These are phyloP conservation scores for Trichoderma atroviride DNA, from an alignment of 2,329 filamentous ascomycete genomes.

Conservation along the genomic window DNA sequence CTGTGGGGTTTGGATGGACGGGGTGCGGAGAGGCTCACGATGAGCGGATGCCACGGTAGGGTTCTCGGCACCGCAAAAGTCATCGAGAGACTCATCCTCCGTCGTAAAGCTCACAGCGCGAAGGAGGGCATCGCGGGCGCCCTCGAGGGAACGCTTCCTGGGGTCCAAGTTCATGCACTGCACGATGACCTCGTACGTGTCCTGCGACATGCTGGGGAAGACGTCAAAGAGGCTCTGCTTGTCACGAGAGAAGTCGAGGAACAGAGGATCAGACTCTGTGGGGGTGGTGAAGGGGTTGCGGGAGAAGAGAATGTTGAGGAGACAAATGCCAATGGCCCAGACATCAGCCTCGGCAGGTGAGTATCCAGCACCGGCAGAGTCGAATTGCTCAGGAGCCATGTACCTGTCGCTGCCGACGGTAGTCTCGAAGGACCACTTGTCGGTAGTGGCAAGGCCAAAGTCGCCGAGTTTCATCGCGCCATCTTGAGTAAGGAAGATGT, in stretches of 20 bases:
- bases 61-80: conserved; percentile 85
- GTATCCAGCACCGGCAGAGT: conserved; percentile 84
- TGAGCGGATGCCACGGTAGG: conserved; percentile 81
- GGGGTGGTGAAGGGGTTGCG: conserved; percentile 94
- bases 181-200: conserved; percentile 91
- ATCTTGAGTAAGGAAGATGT: conserved; percentile 88
- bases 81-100: conserved; percentile 85
- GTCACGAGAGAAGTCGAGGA: conserved; percentile 89
- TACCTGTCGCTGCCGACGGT: conserved; percentile 97
- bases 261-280: conserved; percentile 86
- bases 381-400: conserved; percentile 98
- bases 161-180: conserved; percentile 92
- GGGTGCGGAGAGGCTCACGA: conserved; percentile 92
- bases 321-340: conserved; percentile 95
- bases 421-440: conserved; percentile 87
- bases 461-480: conserved; percentile 96
- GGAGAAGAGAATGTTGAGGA: conserved; percentile 95
- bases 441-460: conserved; percentile 88
- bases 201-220: conserved; percentile 97
- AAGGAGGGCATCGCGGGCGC: conserved; percentile 74
- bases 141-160: conserved; percentile 78
- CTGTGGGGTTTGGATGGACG: conserved; percentile 87
- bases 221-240: conserved; percentile 97
- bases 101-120: conserved; percentile 90
- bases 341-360: conserved; percentile 91